Evolutionary conservation across 1,139 yeast genomes (phyloP), one percentile per base, ranked within the genome.

Genomic region (Blastobotrys ciferrii): DNA sequence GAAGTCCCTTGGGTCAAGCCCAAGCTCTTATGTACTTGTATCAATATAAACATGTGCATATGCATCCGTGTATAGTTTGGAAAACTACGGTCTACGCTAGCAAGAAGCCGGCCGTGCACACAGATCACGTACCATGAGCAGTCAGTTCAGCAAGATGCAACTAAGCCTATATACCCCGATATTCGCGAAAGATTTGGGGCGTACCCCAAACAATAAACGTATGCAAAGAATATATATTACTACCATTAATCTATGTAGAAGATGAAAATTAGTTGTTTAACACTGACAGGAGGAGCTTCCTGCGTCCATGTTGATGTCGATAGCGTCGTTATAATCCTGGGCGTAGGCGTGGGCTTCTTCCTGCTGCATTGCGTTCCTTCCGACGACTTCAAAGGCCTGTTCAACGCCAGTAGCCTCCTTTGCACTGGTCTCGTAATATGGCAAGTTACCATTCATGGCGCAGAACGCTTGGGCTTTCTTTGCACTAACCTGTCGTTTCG

Each of bases 321-420:
- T 91, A 39, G 98, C 97, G 68, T 92, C 98, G 47, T 94, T 87
- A 67, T 88, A 91, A 68, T 92, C 98, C 63, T 89, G 96, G 59
- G 83, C 85, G 57, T 86, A 88, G 53, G 87, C 88, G 56, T 86
- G 86, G 46, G 92, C 94, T 58, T 85, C 89, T 61, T 83, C 84
- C 65, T 87, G 94, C 66, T 91, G 96, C 60, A 92, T 75, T 0
- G 98, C 98, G 74, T 87, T 88, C 63, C 96, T 80, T 32, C 97
- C 97, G 61, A 92, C 87, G 41, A 89, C 96, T 65, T 92, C 98
- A 65, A 92, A 92, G 1, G 98, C 98, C 62, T 85, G 82, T 62
- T 91, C 97, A 36, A 92, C 96, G 56, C 92, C 92, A 45, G 89
- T 86, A 9, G 94, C 89, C 65, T 88, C 96, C 70, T 89, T 89